A percentile compares a stretch with the other conserved stretches of the same genome.
Evolutionary conservation across 1,139 yeast species (phyloP).

Genomic region (Blastobotrys capitulatus): DNA sequence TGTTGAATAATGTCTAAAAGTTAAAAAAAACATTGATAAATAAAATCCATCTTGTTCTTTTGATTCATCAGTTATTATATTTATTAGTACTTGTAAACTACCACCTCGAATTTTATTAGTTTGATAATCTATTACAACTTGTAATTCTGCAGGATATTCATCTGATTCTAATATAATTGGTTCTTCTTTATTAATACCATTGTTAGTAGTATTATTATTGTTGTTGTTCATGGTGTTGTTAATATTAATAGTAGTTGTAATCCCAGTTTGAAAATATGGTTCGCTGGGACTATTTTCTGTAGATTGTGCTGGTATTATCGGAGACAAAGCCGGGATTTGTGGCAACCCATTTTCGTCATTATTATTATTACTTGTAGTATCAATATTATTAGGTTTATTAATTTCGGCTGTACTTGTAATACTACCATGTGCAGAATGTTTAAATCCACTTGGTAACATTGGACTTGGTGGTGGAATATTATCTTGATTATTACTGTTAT

Average conservation of each 20-base stretch:
- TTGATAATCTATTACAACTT: conserved; percentile 41
- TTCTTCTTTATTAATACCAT: neutral
- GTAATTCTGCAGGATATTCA: conserved; percentile 16
- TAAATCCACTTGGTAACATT: neutral
- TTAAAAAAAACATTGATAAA: conserved; percentile 70
- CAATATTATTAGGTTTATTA: neutral
- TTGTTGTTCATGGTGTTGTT: conserved; percentile 3
- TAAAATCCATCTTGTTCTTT: conserved; percentile 62
- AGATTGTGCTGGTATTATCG: conserved; percentile 14
- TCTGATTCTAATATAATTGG: conserved; percentile 12
- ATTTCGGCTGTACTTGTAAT: neutral
- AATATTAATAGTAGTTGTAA: neutral
- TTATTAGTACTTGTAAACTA: conserved; percentile 69
- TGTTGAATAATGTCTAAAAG: conserved; percentile 69
- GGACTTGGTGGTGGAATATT: conserved; percentile 1
- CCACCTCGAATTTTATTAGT: conserved; percentile 63
- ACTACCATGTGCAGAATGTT: neutral
- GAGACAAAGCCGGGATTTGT: conserved; percentile 19
- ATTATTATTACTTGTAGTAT: neutral
- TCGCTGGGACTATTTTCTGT: conserved; percentile 13
- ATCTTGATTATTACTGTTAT: neutral
- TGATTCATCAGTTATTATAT: conserved; percentile 63
- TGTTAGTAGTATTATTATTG: neutral
- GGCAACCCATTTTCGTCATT: conserved; percentile 11
- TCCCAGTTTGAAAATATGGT: conserved; percentile 12